These are phyloP conservation scores for Lactarius sanguifluus DNA, from an alignment of 768 basidiomycete species.

Conservation along the genomic window DNA sequence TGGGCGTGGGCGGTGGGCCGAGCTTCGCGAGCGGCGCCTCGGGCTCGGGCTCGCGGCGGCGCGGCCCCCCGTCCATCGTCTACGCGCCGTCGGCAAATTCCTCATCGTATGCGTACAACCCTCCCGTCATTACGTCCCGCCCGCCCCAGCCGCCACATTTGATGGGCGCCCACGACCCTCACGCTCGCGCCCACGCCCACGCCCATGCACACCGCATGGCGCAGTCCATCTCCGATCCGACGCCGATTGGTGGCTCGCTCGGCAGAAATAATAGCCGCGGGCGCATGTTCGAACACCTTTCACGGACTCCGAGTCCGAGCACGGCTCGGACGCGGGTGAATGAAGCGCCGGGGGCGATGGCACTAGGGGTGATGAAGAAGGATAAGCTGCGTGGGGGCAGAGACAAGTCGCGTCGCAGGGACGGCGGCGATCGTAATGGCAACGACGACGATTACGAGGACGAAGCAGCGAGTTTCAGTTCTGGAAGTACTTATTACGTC, in stretches of 20 bases:
- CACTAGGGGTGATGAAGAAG: neutral
- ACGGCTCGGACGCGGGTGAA: constrained; percentile 12
- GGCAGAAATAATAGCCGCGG: constrained; percentile 19
- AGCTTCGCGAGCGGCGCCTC: constrained; percentile 2
- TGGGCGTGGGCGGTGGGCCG: neutral
- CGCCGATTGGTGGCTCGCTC: constrained; percentile 21
- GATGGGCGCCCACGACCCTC: constrained; percentile 1
- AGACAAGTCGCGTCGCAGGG: constrained; percentile 9
- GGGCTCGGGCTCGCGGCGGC: constrained; percentile 13
- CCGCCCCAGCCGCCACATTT: neutral
- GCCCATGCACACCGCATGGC: constrained; percentile 18
- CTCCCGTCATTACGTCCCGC: constrained; percentile 22
- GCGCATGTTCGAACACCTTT: constrained; percentile 25
- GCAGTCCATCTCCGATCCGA: constrained; percentile 29
- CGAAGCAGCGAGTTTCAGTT: constrained; percentile 49
- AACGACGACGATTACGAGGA: constrained; percentile 30
- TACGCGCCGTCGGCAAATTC: constrained; percentile 26
- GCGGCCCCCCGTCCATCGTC: constrained; percentile 23
- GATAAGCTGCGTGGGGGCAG: constrained; percentile 11
- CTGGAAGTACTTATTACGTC: constrained; percentile 74
- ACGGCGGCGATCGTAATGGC: neutral
- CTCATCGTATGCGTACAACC: constrained; percentile 27
- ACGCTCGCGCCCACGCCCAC: neutral
- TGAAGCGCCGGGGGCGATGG: neutral
- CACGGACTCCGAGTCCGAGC: constrained; percentile 26